Base-by-base conservation (phyloP, 2,329 filamentous ascomycete species). In the Phaeomoniella chlamydospora region DNA sequence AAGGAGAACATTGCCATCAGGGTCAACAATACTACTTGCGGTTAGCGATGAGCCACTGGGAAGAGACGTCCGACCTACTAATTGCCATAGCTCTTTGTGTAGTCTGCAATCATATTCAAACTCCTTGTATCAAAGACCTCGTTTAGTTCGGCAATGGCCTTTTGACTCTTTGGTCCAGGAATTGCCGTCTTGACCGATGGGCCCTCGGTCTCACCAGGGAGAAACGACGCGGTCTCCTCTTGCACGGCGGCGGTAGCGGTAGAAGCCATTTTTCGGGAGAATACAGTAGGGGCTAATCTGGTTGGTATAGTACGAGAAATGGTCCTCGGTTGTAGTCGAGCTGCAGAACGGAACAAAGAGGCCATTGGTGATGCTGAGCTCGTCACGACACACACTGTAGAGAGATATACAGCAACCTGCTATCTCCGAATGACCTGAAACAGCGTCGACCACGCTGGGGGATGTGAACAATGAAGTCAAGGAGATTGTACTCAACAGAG, bases 101-200 rank as follows among this genome's bases (percentile, higher is more conserved):
- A 88, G 58, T 87, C 79, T 41, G 71, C 70, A 49, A 87, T 65
- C 75, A 86, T 81, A 66, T 90, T 92, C 63, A 88, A 62, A 59
- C 79, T 85, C 42, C 85, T 72, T 4, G 82, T 88, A 57, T 93
- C 85, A 52, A 90, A 92, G 40, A 92, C 80, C 52, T 77, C 65
- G 59, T 80, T 65, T 43, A 93, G 70, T 55, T 84, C 73, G 42
- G 74, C 65, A 43, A 81, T 75, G 35, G 72, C 70, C 48, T 74
- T 70, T 62, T 76, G 69, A 57, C 77, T 76, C 62, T 77, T 71
- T 26, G 84, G 84, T 0, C 85, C 85, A 0, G 85, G 85, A 39
- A 93, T 80, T 29, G 61, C 50, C 2, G 71, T 76, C 42, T 61
- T 57, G 30, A 77, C 48, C 16, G 56, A 61, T 15, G 74, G 74